Percentiles rank a stretch among this genome's conserved stretches.
These are phyloP conservation scores for Aspergillus bridgeri DNA, from an alignment of 495 filamentous ascomycete genomes.

Conservation along the genomic window DNA sequence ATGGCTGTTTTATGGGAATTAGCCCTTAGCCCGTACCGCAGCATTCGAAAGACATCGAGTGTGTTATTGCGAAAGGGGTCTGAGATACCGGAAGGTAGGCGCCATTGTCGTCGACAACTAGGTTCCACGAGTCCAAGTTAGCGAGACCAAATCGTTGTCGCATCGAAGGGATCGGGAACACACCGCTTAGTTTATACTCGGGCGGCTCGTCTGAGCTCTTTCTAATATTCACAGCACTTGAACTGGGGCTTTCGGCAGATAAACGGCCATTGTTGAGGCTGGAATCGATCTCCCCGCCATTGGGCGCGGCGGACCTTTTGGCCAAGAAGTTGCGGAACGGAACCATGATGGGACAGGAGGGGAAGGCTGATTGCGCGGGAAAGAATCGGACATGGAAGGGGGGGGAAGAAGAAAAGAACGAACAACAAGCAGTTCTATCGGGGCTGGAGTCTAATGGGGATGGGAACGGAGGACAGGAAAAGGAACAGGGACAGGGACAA, in stretches of 20 bases:
- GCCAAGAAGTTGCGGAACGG: conserved; percentile 73
- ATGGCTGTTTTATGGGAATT: conserved; percentile 59
- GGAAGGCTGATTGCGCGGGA: neutral
- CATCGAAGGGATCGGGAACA: conserved; percentile 18
- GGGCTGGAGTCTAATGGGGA: neutral
- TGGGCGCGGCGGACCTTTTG: conserved; percentile 51
- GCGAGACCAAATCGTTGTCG: neutral
- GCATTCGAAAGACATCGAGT: neutral
- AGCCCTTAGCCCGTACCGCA: conserved; percentile 24
- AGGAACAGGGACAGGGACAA: neutral
- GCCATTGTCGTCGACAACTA: conserved; percentile 95
- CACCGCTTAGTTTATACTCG: conserved; percentile 84
- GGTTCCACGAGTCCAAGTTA: conserved; percentile 6
- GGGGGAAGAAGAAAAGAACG: neutral
- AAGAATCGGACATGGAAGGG: neutral
- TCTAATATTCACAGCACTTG: conserved; percentile 56
- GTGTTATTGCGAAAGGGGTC: neutral
- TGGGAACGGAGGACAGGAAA: neutral
- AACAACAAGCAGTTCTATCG: conserved; percentile 6
- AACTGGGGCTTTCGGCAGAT: conserved; percentile 33
- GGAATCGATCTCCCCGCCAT: conserved; percentile 40
- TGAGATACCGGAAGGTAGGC: conserved; percentile 85
- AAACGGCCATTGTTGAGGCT: conserved; percentile 50
- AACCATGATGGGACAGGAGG: conserved; percentile 48
- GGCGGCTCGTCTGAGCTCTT: conserved; percentile 57